These are phyloP conservation scores for Phylloporus arenicola DNA, from an alignment of 768 basidiomycete genomes.

Conservation along the genomic window DNA sequence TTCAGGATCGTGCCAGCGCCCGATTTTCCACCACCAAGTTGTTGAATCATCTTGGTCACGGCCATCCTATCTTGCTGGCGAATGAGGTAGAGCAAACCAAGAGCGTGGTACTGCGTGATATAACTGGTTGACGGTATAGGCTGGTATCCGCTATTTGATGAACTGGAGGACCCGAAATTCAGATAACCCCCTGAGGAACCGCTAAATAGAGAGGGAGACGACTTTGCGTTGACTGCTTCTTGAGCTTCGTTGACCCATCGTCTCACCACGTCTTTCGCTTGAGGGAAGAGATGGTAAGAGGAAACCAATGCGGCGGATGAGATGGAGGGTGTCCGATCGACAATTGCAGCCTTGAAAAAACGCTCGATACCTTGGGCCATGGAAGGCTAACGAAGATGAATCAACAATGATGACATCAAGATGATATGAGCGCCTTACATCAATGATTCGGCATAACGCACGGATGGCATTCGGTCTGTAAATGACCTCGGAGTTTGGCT, in stretches of 20 bases:
- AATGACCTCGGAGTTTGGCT: conserved; percentile 96
- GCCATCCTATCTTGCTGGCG: conserved; percentile 99
- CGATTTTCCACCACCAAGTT: conserved; percentile 84
- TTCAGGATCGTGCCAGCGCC: conserved; percentile 80
- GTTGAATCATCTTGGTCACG: conserved; percentile 98
- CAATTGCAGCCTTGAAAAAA: conserved; percentile 99
- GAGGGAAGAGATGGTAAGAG: conserved; percentile 92
- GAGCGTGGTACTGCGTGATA: conserved; percentile 94
- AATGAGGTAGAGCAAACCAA: conserved; percentile 90
- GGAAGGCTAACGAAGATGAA: conserved; percentile 62
- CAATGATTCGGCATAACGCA: conserved; percentile 92
- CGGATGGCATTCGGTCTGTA: conserved; percentile 97
- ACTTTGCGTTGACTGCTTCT: conserved; percentile 90
- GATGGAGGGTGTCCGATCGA: conserved; percentile 92
- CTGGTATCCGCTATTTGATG: conserved; percentile 60
- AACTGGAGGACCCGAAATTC: conserved; percentile 57
- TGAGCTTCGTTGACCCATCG: conserved; percentile 99
- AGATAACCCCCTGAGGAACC: conserved; percentile 57
- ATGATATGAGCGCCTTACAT: conserved; percentile 58
- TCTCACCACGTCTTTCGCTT: conserved; percentile 92
- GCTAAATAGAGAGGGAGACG: conserved; percentile 64
- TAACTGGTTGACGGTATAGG: conserved; percentile 84
- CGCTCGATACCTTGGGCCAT: conserved; percentile 98
- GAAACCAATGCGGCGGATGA: conserved; percentile 96
- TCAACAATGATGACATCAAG: conserved; percentile 32